Evolutionary conservation across 257 asterid species (phyloP), one percentile per base, ranked within the genome.

Genomic region (Oldenlandia corymbosa): DNA sequence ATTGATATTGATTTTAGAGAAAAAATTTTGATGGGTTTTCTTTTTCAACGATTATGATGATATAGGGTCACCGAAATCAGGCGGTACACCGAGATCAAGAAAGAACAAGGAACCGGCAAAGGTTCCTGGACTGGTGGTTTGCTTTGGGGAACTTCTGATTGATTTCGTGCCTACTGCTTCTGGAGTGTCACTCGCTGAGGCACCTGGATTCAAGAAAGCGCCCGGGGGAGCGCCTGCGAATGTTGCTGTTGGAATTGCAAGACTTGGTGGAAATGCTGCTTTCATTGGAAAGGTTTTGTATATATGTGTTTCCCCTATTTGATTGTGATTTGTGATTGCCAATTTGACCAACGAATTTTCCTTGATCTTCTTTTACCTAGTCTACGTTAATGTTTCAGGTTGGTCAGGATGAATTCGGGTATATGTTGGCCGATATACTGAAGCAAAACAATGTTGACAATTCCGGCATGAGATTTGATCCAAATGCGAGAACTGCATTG

Each of bases 391-490:
- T 26, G 47, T 27, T n/a, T 34, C 69, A 75, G 80, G 76, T 75
- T 39, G 80, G 80, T 0, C 65, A 60, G 36, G 80, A 75, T 37
- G 80, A 75, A 45, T 75, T 75, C 51, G 80, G 80, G n/a, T 28
- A 66, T 10, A 75, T 75, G 80, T 67, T 75, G 26, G 71, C 76
- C 32, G 60, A 67, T 45, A 71, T 71, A 31, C 60, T 75, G n/a
- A 75, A 71, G 58, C 39, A 71, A 43, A 71, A 75, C 68, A 20
- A 71, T 4, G 80, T 75, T 0, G 74, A 75, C 32, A 62, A 66
- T 23, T 70, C 76, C 62, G 80, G 73, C 20, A 66, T 75, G 76
- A 52, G 80, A 45, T 75, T 48, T 37, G 80, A 75, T 10, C 16
- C 36, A 0, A 43, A 50, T 50, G 80, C 80, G 12, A 75, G 80